Percentiles rank a stretch among this genome's conserved stretches.
Conservation (phyloP, 768 basidiomycete species). For the Mycena latifolia region DNA sequence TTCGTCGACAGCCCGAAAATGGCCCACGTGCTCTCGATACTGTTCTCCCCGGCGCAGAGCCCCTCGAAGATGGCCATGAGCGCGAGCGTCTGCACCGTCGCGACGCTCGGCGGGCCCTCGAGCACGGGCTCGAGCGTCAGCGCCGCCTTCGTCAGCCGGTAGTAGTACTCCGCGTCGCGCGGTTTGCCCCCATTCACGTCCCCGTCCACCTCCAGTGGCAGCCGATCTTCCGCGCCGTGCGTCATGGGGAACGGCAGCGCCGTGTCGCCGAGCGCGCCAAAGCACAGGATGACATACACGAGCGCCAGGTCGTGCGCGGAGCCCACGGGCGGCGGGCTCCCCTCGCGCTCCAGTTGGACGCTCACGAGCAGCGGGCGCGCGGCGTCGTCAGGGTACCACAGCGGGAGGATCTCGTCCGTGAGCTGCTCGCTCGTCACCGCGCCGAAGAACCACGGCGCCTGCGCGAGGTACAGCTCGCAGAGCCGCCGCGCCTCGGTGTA, state of each 20-base stretch:
- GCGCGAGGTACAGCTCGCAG: conserved; percentile 78
- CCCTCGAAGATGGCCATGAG: conserved; percentile 82
- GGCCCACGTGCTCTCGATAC: conserved; percentile 77
- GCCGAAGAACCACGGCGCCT: conserved; percentile 86
- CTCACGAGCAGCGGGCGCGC: conserved; percentile 35
- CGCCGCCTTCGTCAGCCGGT: conserved; percentile 72
- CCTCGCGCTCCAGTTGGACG: too few relatives aligned
- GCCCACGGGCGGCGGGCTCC: conserved; percentile 35
- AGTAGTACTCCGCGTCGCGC: conserved; percentile 59
- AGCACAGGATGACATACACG: conserved; percentile 72
- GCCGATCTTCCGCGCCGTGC: conserved; percentile 10
- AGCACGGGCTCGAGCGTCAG: conserved; percentile 76
- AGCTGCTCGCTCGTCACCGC: conserved; percentile 74
- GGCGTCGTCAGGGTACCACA: conserved; percentile 70
- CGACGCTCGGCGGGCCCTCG: conserved; percentile 78
- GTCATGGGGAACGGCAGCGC: conserved; percentile 61
- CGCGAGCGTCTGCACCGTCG: conserved; percentile 75
- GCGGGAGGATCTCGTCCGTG: conserved; percentile 72
- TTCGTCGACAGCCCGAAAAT: conserved; percentile 75
- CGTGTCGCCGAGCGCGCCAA: conserved; percentile 71
- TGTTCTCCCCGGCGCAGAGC: conserved; percentile 73
- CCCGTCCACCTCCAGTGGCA: not conserved
- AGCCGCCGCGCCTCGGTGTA: conserved; percentile 71
- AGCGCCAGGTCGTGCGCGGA: conserved; percentile 73
- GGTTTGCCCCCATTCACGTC: conserved; percentile 5